phyloP scores from a whole-genome alignment of 768 basidiomycete species.

The Trametes punicea region DNA sequence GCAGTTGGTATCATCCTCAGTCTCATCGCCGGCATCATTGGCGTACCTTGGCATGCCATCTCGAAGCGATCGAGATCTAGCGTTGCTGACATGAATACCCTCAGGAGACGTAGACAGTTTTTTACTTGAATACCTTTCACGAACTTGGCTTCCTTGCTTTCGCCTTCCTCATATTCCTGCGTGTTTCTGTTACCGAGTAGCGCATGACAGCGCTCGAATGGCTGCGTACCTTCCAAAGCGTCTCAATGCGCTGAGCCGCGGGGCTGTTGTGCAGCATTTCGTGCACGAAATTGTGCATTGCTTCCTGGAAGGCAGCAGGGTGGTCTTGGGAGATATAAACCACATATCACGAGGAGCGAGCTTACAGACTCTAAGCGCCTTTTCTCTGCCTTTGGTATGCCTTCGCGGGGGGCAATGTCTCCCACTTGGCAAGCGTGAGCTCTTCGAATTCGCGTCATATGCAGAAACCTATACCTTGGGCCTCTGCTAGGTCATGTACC shows the following conservation, averaged over 20 bases:
- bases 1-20: too few species aligned
- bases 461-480: slow-evolving; percentile 57
- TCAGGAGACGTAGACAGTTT: too few species aligned
- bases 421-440: slow-evolving; percentile 58
- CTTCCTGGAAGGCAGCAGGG: slow-evolving; percentile 48
- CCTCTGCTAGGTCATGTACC: slow-evolving; percentile 96
- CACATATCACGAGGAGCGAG: not conserved
- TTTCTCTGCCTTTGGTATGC: slow-evolving; percentile 81
- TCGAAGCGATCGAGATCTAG: slow-evolving; percentile 89
- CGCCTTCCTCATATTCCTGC: slow-evolving; percentile 81
- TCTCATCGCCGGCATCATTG: too few species aligned
- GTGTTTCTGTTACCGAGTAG: not conserved
- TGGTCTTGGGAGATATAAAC: not conserved
- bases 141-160: slow-evolving; percentile 73
- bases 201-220: not conserved
- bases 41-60: slow-evolving; percentile 79
- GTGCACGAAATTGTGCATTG: slow-evolving; percentile 86
- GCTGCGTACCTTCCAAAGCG: slow-evolving; percentile 60
- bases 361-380: slow-evolving; percentile 66
- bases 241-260: slow-evolving; percentile 62
- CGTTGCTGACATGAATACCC: too few species aligned
- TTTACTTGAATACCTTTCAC: slow-evolving; percentile 71
- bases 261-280: slow-evolving; percentile 83
- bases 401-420: slow-evolving; percentile 89
- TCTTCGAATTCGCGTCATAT: not conserved